A percentile compares a stretch with the other conserved stretches of the same genome.
Evolutionary conservation across 1,284 basidiomycete genomes (phyloP).

Genomic region (Microbotryum violaceum): DNA sequence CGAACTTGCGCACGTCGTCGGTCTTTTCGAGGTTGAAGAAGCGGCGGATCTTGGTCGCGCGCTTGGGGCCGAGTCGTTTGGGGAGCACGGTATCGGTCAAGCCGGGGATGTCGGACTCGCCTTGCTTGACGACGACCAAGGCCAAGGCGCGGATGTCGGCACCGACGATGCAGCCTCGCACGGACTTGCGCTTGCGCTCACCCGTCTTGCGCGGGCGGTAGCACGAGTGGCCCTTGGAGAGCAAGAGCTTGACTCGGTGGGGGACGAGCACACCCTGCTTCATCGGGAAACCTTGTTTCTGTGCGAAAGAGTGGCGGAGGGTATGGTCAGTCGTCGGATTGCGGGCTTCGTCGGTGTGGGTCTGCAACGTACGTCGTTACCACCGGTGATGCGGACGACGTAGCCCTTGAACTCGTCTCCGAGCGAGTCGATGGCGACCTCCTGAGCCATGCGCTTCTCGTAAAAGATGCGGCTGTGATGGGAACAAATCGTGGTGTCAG

Average conservation of each 20-base stretch:
- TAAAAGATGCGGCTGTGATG: conserved; percentile 32
- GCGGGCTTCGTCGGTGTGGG: neutral
- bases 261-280: conserved; percentile 97
- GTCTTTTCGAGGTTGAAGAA: conserved; percentile 99
- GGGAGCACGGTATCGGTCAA: conserved; percentile 88
- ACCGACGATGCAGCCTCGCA: conserved; percentile 95
- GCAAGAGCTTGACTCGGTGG: conserved; percentile 87
- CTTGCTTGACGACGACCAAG: conserved; percentile 94
- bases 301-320: neutral
- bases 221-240: conserved; percentile 93
- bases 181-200: conserved; percentile 97
- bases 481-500: neutral
- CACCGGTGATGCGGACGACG: conserved; percentile 92
- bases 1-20: conserved; percentile 95
- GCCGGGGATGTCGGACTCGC: conserved; percentile 82
- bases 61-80: conserved; percentile 87
- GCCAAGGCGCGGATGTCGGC: conserved; percentile 93
- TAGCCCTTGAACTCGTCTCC: conserved; percentile 98
- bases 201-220: conserved; percentile 87
- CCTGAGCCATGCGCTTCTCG: conserved; percentile 71
- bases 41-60: conserved; percentile 87
- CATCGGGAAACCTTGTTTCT: conserved; percentile 75
- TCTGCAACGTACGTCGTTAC: conserved; percentile 61
- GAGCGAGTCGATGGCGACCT: conserved; percentile 82
- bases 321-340: neutral